Conservation (phyloP, 352 stramenopile species). For the Phytopythium vexans region DNA sequence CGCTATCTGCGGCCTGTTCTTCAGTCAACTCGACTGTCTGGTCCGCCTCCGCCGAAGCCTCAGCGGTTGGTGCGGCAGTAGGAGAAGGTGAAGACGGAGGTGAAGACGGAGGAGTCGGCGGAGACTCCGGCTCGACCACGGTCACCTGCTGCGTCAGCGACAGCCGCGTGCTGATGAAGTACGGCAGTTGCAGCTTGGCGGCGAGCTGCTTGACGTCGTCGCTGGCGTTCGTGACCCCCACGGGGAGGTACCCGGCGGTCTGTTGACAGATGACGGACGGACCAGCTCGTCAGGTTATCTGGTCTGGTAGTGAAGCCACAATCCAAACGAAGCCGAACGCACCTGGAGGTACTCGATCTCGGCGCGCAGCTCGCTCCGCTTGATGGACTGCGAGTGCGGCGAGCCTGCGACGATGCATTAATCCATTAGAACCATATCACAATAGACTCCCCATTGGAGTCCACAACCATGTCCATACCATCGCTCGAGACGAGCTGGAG, state of each 20-base stretch:
- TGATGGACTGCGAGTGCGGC: conserved; percentile 72
- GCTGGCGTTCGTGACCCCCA: conserved; percentile 82
- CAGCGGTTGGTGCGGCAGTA: neutral
- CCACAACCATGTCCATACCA: conserved; percentile 17
- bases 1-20: conserved; percentile 1
- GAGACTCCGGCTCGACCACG: neutral
- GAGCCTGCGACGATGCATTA: conserved; percentile 30
- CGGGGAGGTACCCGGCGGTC: conserved; percentile 55
- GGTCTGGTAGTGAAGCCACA: too few species aligned
- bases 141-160: conserved; percentile 10
- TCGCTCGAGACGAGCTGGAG: conserved; percentile 73
- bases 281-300: too few species aligned
- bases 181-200: conserved; percentile 56
- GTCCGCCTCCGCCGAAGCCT: conserved; percentile 9
- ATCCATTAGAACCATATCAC: neutral
- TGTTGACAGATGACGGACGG: conserved; percentile 5
- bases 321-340: neutral
- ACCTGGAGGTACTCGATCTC: conserved; percentile 67
- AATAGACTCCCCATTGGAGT: conserved; percentile 2
- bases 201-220: conserved; percentile 80
- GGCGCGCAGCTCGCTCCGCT: conserved; percentile 67
- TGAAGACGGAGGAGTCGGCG: conserved; percentile 1
- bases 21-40: conserved; percentile 1
- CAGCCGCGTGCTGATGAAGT: conserved; percentile 74
- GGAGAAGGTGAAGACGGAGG: neutral